These are phyloP conservation scores for Yamadazyma dushanensis DNA, from an alignment of 1,139 yeast species.

Conservation along the genomic window DNA sequence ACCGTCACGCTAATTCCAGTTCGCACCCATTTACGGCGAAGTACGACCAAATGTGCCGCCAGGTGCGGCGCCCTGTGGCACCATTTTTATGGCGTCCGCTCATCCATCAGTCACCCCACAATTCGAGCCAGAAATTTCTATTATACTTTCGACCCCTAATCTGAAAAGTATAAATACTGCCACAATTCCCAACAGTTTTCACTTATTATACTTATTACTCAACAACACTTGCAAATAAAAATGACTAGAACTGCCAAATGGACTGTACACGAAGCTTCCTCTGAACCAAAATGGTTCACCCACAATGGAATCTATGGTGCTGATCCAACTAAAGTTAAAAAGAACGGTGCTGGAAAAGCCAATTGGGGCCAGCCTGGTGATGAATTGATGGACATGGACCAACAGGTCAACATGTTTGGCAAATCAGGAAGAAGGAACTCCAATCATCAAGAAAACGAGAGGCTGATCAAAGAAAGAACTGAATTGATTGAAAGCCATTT, in stretches of 20 bases:
- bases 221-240: conserved; percentile 1
- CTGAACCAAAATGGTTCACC: conserved; percentile 72
- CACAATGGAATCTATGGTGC: conserved; percentile 66
- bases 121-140: background rate
- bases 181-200: background rate
- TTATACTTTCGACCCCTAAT: too few relatives aligned
- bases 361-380: conserved; percentile 77
- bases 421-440: conserved; percentile 40
- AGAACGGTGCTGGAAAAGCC: conserved; percentile 80
- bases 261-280: conserved; percentile 60
- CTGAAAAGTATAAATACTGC: conserved; percentile 1
- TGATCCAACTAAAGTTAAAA: conserved; percentile 76
- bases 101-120: conserved; percentile 2
- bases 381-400: conserved; percentile 48
- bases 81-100: conserved; percentile 1
- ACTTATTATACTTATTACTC: too few relatives aligned
- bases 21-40: too few relatives aligned
- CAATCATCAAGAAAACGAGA: conserved; percentile 37
- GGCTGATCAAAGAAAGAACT: conserved; percentile 24
- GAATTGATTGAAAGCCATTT: conserved; percentile 24
- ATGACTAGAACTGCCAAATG: conserved; percentile 91
- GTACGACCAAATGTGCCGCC: background rate
- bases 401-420: conserved; percentile 22
- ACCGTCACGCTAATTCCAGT: background rate
- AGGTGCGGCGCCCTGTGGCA: background rate